A percentile compares a stretch with the other conserved stretches of the same genome.
Conservation (phyloP, 2,329 filamentous ascomycete species). For the Trichoderma citrinoviride region DNA sequence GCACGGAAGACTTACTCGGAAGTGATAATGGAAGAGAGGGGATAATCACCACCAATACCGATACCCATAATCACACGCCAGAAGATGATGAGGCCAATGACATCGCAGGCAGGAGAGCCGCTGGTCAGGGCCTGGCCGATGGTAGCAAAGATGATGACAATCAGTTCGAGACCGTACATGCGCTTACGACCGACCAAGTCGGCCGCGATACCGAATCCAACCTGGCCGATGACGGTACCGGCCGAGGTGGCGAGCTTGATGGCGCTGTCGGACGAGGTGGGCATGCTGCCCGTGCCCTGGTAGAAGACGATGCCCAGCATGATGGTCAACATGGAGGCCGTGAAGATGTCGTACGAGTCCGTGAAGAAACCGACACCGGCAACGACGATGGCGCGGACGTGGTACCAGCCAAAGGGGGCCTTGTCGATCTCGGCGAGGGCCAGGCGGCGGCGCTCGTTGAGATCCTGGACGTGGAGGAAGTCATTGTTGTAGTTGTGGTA, state of each 20-base stretch:
- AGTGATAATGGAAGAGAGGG: conserved; percentile 78
- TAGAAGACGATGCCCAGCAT: conserved; percentile 81
- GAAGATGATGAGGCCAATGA: conserved; percentile 70
- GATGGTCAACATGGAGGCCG: conserved; percentile 67
- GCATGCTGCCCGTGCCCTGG: conserved; percentile 57
- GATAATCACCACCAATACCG: conserved; percentile 61
- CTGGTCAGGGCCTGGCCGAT: conserved; percentile 68
- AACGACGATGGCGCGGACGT: conserved; percentile 72
- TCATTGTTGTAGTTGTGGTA: conserved; percentile 79
- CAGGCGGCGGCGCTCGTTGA: conserved; percentile 74
- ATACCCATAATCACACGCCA: conserved; percentile 72
- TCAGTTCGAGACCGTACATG: conserved; percentile 72
- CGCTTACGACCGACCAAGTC: conserved; percentile 74
- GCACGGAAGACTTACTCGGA: conserved; percentile 60
- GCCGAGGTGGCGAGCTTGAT: conserved; percentile 84
- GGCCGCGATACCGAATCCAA: conserved; percentile 75
- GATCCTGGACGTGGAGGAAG: conserved; percentile 62
- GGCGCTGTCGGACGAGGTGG: conserved; percentile 67
- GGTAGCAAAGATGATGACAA: conserved; percentile 77
- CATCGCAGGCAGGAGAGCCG: conserved; percentile 59
- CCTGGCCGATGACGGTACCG: conserved; percentile 79
- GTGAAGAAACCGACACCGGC: conserved; percentile 88
- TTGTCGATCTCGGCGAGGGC: conserved; percentile 81
- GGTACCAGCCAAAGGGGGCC: conserved; percentile 81
- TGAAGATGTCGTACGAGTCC: conserved; percentile 81